Evolutionary conservation across 2,329 filamentous ascomycete genomes (phyloP).

Genomic region (Botrytis pseudocinerea): DNA sequence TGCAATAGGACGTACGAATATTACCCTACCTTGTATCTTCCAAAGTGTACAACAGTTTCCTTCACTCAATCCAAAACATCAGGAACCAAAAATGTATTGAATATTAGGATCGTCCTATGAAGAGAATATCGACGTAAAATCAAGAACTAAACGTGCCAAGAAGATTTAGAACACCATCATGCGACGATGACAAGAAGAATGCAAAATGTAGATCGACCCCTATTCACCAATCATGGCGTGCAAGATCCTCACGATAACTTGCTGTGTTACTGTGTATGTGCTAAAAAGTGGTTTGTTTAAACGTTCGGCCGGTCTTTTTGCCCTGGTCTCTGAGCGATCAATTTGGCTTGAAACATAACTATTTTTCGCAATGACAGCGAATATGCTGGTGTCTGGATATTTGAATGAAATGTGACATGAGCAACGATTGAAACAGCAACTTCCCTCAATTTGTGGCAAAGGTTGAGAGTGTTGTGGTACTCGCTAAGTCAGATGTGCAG

Average conservation of each 20-base stretch:
- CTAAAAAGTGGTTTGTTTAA: constrained; percentile 1
- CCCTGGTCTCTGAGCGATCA: neutral
- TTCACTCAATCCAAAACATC: neutral
- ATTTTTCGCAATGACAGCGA: neutral
- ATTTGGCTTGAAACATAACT: neutral
- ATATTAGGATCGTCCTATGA: neutral
- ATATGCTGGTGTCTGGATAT: neutral
- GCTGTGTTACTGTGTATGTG: neutral
- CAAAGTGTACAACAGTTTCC: neutral
- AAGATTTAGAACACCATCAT: constrained; percentile 4
- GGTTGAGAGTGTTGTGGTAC: neutral
- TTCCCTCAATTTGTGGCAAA: neutral
- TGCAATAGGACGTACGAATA: constrained; percentile 2
- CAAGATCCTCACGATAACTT: neutral
- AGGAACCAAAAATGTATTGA: neutral
- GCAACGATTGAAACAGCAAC: neutral
- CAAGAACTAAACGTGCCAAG: neutral
- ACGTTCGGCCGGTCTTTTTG: neutral
- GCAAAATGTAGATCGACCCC: constrained; percentile 13
- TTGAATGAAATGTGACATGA: neutral
- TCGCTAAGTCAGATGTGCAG: neutral
- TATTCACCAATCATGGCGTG: constrained; percentile 15
- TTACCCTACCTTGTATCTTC: neutral
- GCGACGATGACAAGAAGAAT: constrained; percentile 11
- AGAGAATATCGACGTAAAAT: neutral